Evolutionary conservation across 257 asterid species (phyloP).

Genomic region (Ocimum tenuiflorum): DNA sequence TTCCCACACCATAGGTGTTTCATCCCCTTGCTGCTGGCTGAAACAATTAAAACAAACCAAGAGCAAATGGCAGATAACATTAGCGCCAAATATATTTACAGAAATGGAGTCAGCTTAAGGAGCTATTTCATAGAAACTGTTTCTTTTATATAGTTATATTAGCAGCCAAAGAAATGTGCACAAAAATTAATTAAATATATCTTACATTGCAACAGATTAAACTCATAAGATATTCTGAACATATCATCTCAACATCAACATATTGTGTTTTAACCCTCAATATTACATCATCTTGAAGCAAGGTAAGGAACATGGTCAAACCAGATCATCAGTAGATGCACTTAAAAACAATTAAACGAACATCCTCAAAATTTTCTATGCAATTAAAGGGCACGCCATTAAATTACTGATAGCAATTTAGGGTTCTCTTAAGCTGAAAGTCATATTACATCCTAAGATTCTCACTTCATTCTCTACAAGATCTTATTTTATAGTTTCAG

Average conservation of each 20-base stretch:
- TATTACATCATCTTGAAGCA: slow-evolving; percentile 9
- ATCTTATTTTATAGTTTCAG: not conserved
- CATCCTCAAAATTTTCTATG: not conserved
- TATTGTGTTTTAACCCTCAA: not conserved
- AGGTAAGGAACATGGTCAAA: not conserved
- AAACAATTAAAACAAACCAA: slow-evolving; percentile 8
- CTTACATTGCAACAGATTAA: not conserved
- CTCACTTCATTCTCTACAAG: not conserved
- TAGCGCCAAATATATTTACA: slow-evolving; percentile 4
- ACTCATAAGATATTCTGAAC: not conserved
- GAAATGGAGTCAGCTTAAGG: not conserved
- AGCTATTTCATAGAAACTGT: not conserved
- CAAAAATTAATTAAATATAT: not conserved
- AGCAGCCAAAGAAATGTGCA: not conserved
- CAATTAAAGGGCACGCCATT: not conserved
- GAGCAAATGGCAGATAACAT: not conserved
- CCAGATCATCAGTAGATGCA: not conserved
- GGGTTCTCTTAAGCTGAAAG: not conserved
- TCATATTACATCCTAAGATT: not conserved
- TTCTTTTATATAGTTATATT: not conserved
- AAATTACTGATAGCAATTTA: not conserved
- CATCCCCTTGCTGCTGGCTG: slow-evolving; percentile 96
- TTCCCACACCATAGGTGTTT: slow-evolving; percentile 99
- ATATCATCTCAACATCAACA: not conserved
- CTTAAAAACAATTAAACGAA: not conserved